Conservation (phyloP, 768 basidiomycete species). For the Hortiboletus flavorubellus region DNA sequence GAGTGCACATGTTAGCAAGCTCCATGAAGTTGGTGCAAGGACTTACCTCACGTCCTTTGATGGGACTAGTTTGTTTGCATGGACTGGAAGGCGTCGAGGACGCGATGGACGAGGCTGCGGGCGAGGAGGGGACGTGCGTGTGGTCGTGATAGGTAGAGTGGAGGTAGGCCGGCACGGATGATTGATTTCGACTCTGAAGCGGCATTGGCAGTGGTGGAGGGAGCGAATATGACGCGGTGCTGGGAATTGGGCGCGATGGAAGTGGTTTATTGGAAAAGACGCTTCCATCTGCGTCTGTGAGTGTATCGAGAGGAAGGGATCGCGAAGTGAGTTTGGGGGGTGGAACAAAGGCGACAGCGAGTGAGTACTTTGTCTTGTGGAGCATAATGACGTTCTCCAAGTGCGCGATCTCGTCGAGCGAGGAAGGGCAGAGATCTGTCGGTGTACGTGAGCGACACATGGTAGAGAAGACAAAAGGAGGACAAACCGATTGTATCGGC, state of each 20-base stretch:
- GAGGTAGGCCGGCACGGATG: background rate
- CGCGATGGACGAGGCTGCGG: constrained; percentile 19
- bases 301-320: background rate
- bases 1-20: background rate
- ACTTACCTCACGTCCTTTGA: constrained; percentile 14
- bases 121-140: constrained; percentile 18
- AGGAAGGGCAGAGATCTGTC: constrained; percentile 44
- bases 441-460: background rate
- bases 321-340: constrained; percentile 12
- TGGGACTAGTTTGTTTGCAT: constrained; percentile 25
- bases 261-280: constrained; percentile 17
- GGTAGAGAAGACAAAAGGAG: background rate
- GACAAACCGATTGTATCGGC: constrained; percentile 51
- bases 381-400: constrained; percentile 49
- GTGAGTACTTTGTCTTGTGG: constrained; percentile 51
- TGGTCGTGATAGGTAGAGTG: background rate
- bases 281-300: background rate
- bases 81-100: constrained; percentile 32
- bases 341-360: constrained; percentile 47
- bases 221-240: constrained; percentile 3
- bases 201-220: constrained; percentile 13
- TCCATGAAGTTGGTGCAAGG: background rate
- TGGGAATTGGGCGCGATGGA: background rate
- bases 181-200: constrained; percentile 8
- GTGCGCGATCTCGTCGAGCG: constrained; percentile 60